Conservation (phyloP, 2,329 filamentous ascomycete species). For the Aspergillus carbonarius region DNA sequence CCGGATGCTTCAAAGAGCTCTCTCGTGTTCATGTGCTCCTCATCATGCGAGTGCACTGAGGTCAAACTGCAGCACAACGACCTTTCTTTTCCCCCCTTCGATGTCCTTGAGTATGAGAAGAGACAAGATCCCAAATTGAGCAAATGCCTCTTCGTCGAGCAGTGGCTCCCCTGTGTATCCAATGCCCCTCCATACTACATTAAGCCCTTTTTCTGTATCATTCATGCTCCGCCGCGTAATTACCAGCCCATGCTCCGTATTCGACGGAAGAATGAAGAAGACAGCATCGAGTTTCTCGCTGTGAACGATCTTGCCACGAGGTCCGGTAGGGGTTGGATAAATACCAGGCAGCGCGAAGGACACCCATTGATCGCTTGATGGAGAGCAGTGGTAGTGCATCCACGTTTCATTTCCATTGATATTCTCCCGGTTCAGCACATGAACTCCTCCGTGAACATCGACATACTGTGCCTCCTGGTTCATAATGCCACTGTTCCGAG, state of each 20-base stretch:
- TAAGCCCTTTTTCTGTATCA: background rate
- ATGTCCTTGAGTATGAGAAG: background rate
- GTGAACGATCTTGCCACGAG: background rate
- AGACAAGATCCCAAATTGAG: background rate
- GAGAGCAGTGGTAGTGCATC: background rate
- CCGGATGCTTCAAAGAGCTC: background rate
- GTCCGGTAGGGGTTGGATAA: background rate
- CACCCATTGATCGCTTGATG: background rate
- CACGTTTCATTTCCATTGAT: background rate
- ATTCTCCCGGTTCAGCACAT: constrained; percentile 2
- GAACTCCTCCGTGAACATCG: background rate
- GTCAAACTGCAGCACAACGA: background rate
- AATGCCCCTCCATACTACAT: background rate
- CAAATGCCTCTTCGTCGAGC: background rate
- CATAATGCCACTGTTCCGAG: background rate
- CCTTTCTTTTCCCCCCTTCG: background rate
- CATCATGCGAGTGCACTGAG: background rate
- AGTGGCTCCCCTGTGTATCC: background rate
- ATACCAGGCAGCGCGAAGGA: background rate
- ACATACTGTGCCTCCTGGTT: constrained; percentile 3
- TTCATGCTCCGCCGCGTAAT: background rate
- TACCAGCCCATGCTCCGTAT: background rate
- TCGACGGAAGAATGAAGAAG: background rate
- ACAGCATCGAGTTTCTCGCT: background rate
- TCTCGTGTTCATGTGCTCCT: background rate